Evolutionary conservation across 345 rosid species (phyloP), one percentile per base, ranked within the genome.

Genomic region (Adansonia digitata): DNA sequence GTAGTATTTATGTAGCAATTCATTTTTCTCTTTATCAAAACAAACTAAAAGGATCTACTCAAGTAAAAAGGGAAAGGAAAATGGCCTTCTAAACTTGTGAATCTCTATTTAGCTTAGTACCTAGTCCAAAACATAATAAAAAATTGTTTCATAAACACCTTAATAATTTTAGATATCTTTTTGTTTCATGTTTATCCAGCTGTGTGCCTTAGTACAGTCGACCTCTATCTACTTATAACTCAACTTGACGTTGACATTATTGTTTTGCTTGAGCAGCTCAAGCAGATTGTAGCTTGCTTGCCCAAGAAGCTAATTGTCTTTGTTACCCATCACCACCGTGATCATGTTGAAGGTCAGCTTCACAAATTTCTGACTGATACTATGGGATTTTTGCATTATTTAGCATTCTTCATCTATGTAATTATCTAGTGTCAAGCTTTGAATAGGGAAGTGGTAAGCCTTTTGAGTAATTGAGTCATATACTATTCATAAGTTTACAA

Each of bases 301-400:
- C 89, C 97, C 65, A 83, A 84, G 83, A 92, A 87, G 82, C 81
- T 94, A 77, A 73, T 94, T 35, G 94, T 94, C 75, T 88, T 91
- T 78, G 77, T 91, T 67, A 94, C 98, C 29, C 98, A 94, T 81
- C 97, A 91, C 78, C 98, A 94, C 63, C 85, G 5, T 56, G 97
- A 94, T 82, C 97, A 92, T 82, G 84, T 91, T 80, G 95, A 87
- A 63, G 98, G 98, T 94, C 81, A 40, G 81, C 73, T 74, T 22
- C 53, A 6, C 15, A 39, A 35, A 62, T 31, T 65, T 73, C 15
- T 5, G 27, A 18, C 26, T 35, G 26, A 22, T 56, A 27, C 17
- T 51, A 27, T 10, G 6, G 10, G 46, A 35, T 27, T 51, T 69
- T 56, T 57, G 18, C 62, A 51, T 29, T 72, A 20, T 75, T 68